phyloP scores from a whole-genome alignment of 2,329 filamentous ascomycete genomes.

The Atkinsonella texensis region DNA sequence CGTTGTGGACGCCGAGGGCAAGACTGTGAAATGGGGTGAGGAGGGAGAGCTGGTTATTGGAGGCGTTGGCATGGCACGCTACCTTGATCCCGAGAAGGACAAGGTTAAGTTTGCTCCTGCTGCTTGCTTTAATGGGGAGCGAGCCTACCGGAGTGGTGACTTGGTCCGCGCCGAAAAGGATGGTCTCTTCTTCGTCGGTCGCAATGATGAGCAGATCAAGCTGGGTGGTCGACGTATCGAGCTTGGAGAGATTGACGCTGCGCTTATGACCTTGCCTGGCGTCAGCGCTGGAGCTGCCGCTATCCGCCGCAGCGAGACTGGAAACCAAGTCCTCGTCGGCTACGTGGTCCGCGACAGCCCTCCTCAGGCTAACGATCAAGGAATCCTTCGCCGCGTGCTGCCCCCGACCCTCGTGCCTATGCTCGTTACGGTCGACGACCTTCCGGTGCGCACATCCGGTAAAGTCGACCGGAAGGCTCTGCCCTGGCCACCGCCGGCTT shows the following conservation, averaged over 20 bases:
- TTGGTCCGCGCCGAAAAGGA: constrained; percentile 12
- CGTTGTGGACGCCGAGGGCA: constrained; percentile 25
- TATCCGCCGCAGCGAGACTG: constrained; percentile 10
- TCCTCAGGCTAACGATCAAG: constrained; percentile 1
- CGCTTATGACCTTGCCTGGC: constrained; percentile 11
- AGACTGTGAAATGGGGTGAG: constrained; percentile 25
- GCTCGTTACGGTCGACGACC: constrained; percentile 10
- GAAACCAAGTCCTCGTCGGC: constrained; percentile 12
- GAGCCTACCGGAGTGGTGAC: constrained; percentile 16
- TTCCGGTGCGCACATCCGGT: constrained; percentile 12
- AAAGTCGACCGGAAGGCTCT: constrained; percentile 13
- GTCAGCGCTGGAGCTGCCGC: constrained; percentile 10
- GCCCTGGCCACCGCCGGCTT: constrained; percentile 8
- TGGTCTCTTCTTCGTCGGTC: constrained; percentile 14
- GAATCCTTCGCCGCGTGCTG: constrained; percentile 6
- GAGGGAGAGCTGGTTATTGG: constrained; percentile 14
- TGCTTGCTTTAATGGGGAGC: constrained; percentile 10
- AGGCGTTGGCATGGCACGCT: constrained; percentile 13
- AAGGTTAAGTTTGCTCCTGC: constrained; percentile 11
- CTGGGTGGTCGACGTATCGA: constrained; percentile 17
- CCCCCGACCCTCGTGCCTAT: constrained; percentile 11
- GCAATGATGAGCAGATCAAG: constrained; percentile 19
- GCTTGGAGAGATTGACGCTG: constrained; percentile 16
- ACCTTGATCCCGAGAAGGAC: constrained; percentile 12
- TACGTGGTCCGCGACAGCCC: constrained; percentile 9